phyloP scores from a whole-genome alignment of 352 stramenopile genomes.

The Phytophthora lateralis region DNA sequence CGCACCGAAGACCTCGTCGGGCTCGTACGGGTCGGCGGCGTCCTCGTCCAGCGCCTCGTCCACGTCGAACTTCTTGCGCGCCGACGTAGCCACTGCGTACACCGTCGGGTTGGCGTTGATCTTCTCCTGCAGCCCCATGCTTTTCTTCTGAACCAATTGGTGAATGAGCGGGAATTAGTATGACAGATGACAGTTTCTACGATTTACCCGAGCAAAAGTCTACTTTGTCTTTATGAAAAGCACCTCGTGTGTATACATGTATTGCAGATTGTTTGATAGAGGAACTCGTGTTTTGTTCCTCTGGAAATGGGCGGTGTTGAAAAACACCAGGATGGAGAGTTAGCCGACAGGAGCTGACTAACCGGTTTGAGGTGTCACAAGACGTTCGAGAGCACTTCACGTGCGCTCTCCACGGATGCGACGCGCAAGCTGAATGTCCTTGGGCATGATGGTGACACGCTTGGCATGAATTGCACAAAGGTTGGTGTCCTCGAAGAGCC shows the following conservation, averaged over 20 bases:
- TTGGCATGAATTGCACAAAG: conserved; percentile 94
- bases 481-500: conserved; percentile 95
- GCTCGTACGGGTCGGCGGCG: conserved; percentile 76
- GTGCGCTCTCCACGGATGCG: conserved; percentile 88
- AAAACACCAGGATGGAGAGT: neutral
- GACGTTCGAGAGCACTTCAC: no score
- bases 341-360: no score
- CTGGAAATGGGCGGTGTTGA: neutral
- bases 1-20: conserved; percentile 87
- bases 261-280: no score
- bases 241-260: no score
- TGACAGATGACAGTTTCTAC: neutral
- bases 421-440: conserved; percentile 93
- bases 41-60: conserved; percentile 69
- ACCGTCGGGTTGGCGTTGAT: conserved; percentile 90
- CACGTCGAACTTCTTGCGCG: conserved; percentile 66
- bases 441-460: conserved; percentile 95
- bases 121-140: conserved; percentile 80
- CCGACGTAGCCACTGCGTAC: conserved; percentile 70
- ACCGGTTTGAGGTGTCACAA: no score
- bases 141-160: conserved; percentile 15
- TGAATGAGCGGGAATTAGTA: neutral
- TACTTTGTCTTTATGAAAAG: no score
- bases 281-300: no score
- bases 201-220: no score